phyloP scores from a whole-genome alignment of 2,329 filamentous ascomycete species.

The Kalmusia sp. region DNA sequence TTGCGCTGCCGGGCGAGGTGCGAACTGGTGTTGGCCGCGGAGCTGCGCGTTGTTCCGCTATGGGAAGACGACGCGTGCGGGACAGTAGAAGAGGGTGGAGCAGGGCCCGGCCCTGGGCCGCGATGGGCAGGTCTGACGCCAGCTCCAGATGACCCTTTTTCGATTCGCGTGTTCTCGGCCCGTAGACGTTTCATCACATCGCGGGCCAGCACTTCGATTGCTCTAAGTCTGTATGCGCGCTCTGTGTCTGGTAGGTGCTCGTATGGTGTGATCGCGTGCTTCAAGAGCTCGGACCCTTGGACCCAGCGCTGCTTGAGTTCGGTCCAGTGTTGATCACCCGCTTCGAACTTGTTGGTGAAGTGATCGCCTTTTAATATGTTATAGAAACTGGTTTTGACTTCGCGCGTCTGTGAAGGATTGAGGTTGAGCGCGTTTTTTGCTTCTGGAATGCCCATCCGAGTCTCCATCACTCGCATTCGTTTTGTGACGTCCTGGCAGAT shows the following conservation, averaged over 20 bases:
- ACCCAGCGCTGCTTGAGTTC: constrained; percentile 74
- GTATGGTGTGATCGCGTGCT: constrained; percentile 56
- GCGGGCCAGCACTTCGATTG: constrained; percentile 73
- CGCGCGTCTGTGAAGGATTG: constrained; percentile 71
- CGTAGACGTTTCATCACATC: constrained; percentile 81
- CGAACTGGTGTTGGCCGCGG: background rate
- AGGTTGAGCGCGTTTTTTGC: constrained; percentile 76
- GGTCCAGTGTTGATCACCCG: constrained; percentile 74
- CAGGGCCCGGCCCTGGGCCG: constrained; percentile 53
- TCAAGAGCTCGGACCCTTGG: constrained; percentile 62
- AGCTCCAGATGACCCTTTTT: constrained; percentile 61
- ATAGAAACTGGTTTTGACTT: constrained; percentile 71
- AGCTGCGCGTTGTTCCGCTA: background rate
- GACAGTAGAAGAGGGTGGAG: constrained; percentile 37
- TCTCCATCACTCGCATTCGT: constrained; percentile 70
- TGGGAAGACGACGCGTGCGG: constrained; percentile 16
- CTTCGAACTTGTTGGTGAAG: constrained; percentile 76
- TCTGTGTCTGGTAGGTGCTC: background rate
- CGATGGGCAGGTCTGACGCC: constrained; percentile 50
- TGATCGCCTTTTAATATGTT: constrained; percentile 69
- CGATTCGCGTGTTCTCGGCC: constrained; percentile 59
- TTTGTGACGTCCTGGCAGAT: constrained; percentile 85
- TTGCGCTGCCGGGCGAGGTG: constrained; percentile 8
- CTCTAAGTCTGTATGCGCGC: constrained; percentile 50
- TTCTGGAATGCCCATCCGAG: constrained; percentile 74